Evolutionary conservation across 805 yeast genomes (phyloP).

Genomic region (Candida parachauliodes): DNA sequence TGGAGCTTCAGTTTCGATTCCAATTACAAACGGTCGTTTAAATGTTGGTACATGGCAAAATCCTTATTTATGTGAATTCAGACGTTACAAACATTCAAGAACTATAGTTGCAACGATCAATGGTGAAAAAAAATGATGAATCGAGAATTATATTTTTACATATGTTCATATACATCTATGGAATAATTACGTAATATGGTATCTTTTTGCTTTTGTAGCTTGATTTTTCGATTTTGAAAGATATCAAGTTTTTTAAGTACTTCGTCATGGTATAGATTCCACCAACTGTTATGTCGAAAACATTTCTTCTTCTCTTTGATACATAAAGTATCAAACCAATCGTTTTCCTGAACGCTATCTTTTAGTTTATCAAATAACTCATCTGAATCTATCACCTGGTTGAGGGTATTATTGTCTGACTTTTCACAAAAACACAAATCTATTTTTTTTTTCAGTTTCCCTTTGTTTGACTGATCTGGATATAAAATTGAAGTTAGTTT

Average conservation of each 20-base stretch:
- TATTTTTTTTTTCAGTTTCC: slow-evolving; percentile 28
- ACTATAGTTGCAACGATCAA: slow-evolving; percentile 70
- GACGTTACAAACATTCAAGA: slow-evolving; percentile 61
- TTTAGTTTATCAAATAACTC: slow-evolving; percentile 12
- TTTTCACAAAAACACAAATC: slow-evolving; percentile 56
- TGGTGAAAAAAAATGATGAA: slow-evolving; percentile 39
- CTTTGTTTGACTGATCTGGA: slow-evolving; percentile 21
- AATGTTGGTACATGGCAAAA: slow-evolving; percentile 88
- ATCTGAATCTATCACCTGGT: slow-evolving; percentile 5
- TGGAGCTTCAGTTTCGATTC: slow-evolving; percentile 65
- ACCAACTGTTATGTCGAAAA: slow-evolving; percentile 52
- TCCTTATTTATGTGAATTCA: slow-evolving; percentile 70
- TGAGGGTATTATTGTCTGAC: slow-evolving; percentile 6
- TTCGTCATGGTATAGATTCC: slow-evolving; percentile 33
- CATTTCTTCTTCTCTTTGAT: slow-evolving; percentile 55
- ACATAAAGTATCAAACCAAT: slow-evolving; percentile 33
- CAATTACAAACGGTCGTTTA: slow-evolving; percentile 63
- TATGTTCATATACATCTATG: slow-evolving; percentile 24
- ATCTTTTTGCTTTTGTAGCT: slow-evolving; percentile 23
- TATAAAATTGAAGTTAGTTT: slow-evolving; percentile 14
- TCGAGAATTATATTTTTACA: not conserved
- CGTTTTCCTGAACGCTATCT: slow-evolving; percentile 13
- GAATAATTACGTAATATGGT: slow-evolving; percentile 33
- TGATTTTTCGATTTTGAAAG: slow-evolving; percentile 30
- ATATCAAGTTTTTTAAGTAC: slow-evolving; percentile 26